Base-by-base conservation (phyloP, 2,329 filamentous ascomycete species). In the Dactylellina cionopaga region DNA sequence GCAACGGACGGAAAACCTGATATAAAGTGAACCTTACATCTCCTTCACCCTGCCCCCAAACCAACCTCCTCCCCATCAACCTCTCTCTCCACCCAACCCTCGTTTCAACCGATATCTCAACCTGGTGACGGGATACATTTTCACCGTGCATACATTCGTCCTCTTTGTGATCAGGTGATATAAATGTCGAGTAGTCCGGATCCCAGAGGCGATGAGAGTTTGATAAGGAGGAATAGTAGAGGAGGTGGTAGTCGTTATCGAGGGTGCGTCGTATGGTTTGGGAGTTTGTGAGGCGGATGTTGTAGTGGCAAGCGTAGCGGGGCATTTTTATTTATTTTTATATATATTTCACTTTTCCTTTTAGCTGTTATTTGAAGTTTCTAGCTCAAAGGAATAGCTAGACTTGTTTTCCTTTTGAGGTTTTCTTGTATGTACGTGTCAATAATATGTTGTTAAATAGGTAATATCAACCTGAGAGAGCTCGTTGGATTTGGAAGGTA, bases 181-280 rank as follows among this genome's bases (percentile, higher is more conserved):
- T n/a, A 17, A 62, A 70, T 1, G 65, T 70, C 13, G 65, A 56
- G n/a, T 70, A 70, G n/a, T 44, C 33, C 1, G 65, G 65, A 19
- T 70, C 65, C 65, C 65, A 70, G 9, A 68, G 39, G n/a, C 54
- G 24, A 19, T 68, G 63, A 1, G 52, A 52, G 22, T 22, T n/a
- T 15, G 54, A 19, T 56, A 68, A 41, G 13, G 39, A 29, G n/a
- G 55, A 49, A 24, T 59, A 54, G 44, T 46, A 39, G 54, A 49
- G 37, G n/a, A 47, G 24, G 17, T 59, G 44, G 46, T 70, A 60
- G 13, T 33, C 37, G 3, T 22, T 49, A 10, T 70, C 65, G 5
- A 70, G 35, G 1, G 24, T 47, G 3, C 56, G 56, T 1, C 33
- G 51, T 25, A 62, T 62, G 11, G 46, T 39, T 13, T 51, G 33